phyloP scores from a whole-genome alignment of 2,329 filamentous ascomycete species.

The Xylaria sp. region DNA sequence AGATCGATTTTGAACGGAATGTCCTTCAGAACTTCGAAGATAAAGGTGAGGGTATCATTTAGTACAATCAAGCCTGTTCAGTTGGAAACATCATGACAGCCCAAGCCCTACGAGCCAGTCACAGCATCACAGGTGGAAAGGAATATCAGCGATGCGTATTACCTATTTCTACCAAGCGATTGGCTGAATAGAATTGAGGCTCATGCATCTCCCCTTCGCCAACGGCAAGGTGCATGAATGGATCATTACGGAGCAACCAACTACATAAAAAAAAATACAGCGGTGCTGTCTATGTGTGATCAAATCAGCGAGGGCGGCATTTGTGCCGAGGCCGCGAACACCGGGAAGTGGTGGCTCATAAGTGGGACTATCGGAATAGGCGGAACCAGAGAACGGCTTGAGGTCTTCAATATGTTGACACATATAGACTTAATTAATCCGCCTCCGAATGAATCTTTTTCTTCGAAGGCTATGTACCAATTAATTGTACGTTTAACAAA shows the following conservation, averaged over 20 bases:
- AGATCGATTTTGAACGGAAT: no score
- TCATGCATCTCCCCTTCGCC: not conserved
- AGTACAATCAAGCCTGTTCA: no score
- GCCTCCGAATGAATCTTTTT: no score
- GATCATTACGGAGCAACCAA: not conserved
- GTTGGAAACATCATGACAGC: no score
- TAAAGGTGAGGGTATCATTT: no score
- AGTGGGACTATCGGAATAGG: not conserved
- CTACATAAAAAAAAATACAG: not conserved
- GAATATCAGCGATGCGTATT: not conserved
- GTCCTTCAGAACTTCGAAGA: no score
- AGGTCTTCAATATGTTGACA: no score
- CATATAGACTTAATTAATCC: no score
- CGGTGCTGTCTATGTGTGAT: not conserved
- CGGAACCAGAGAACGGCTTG: no score
- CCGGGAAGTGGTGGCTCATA: not conserved
- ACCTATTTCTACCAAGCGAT: not conserved
- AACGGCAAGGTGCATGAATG: not conserved
- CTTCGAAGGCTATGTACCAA: no score
- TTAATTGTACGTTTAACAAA: no score
- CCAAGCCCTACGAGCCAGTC: not conserved
- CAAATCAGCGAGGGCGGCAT: not conserved
- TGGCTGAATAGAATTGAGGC: not conserved
- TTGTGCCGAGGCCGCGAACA: not conserved
- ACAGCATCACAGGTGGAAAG: not conserved